Conservation (phyloP, 2,329 filamentous ascomycete genomes). For the Paraphaeosphaeria sporulosa region DNA sequence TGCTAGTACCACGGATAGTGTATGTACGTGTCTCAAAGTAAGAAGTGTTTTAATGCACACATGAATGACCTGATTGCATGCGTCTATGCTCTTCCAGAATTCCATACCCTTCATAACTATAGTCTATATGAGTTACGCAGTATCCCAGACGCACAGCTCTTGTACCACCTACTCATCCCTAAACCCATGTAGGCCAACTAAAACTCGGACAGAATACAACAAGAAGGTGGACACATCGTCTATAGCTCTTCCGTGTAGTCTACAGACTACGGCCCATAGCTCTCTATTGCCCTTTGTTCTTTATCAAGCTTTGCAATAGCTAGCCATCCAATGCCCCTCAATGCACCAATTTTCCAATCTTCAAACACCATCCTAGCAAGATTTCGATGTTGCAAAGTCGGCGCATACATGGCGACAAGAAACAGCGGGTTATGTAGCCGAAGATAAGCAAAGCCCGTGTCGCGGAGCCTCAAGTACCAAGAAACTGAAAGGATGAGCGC, state of each 20-base stretch:
- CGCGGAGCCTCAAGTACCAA: constrained; percentile 14
- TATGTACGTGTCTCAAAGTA: no score
- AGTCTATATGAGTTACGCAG: background rate
- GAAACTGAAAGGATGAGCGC: constrained; percentile 17
- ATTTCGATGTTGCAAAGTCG: constrained; percentile 10
- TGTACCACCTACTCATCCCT: no score
- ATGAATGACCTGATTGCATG: background rate
- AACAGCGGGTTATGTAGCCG: constrained; percentile 14
- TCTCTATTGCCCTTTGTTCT: background rate
- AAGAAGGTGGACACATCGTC: background rate
- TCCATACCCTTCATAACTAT: no score
- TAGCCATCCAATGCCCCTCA: constrained; percentile 15
- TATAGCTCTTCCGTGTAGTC: background rate
- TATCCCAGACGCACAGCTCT: background rate
- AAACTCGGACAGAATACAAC: background rate
- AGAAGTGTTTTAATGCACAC: background rate
- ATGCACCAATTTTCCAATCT: constrained; percentile 14
- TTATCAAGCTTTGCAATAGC: constrained; percentile 8
- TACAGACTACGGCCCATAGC: background rate
- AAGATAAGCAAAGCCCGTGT: constrained; percentile 19
- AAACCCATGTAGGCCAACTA: background rate
- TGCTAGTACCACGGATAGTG: no score
- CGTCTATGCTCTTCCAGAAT: background rate
- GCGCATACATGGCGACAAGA: constrained; percentile 16
- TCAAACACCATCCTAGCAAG: constrained; percentile 16